Evolutionary conservation across 345 rosid genomes (phyloP), one percentile per base, ranked within the genome.

Genomic region (Citrus mangshanensis): DNA sequence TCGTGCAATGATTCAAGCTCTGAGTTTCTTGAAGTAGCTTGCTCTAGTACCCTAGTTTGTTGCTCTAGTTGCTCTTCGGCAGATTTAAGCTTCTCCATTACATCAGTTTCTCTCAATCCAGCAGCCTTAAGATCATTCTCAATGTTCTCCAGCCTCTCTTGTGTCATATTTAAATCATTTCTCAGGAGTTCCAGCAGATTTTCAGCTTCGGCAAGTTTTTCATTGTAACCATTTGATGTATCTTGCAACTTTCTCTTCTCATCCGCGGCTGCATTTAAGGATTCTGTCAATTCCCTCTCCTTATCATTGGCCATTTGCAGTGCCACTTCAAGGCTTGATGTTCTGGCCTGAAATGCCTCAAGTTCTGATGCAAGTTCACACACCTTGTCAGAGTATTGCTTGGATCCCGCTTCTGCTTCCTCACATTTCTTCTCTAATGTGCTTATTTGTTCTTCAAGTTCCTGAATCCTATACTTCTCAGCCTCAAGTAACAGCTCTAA

Each of bases 401-500:
- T 85, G 51, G 93, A 86, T 60, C 89, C 91, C 35, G 87, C 90
- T 84, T 94, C 99, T 35, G 92, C 82, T 51, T 88, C 92, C 12
- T 68, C 87, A 40, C 80, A 84, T 85, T 91, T 94, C 87, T 86
- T 97, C 83, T 94, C 94, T 61, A 94, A 77, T 51, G 84, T 60
- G 78, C 86, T 80, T 68, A 90, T 74, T 83, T 92, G 97, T 81
- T 93, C 98, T 82, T 92, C 98, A 75, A 93, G 98, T 81, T 97
- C 98, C 83, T 92, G 96, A 79, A 91, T 97, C 84, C 94, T 90
- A 82, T 85, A 86, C 72, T 93, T 94, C 82, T 92, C 96, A n/a
- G 99, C 87, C 86, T 92, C 93, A 27, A 94, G 98, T 64, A 97
- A 83, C 92, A 97, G 83, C 80, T 91, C 98, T 81, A 97, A 80